Conservation (phyloP, 2,329 filamentous ascomycete species). For the Ramularia endophylla region DNA sequence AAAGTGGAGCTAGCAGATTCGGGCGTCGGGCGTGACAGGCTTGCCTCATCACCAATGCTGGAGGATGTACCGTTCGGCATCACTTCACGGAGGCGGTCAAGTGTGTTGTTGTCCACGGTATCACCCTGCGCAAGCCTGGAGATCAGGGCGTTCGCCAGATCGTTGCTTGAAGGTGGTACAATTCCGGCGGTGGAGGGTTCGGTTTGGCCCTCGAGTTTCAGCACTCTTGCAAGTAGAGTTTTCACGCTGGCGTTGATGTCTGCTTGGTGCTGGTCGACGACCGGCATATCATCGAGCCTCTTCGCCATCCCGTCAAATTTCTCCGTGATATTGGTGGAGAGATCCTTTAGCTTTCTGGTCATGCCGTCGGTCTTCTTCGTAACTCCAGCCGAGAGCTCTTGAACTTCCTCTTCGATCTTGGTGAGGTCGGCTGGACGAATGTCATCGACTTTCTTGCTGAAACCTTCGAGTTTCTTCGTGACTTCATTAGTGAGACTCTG, state of each 20-base stretch:
- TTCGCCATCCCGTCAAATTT: slow-evolving; percentile 1
- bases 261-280: background rate
- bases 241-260: background rate
- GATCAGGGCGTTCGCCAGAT: background rate
- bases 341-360: slow-evolving; percentile 33
- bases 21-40: background rate
- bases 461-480: slow-evolving; percentile 25
- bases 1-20: background rate
- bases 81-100: background rate
- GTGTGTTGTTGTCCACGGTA: background rate
- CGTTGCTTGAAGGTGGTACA: background rate
- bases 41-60: background rate
- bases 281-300: background rate
- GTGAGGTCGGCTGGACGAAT: slow-evolving; percentile 29
- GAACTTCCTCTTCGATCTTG: slow-evolving; percentile 37
- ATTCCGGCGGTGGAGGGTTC: background rate
- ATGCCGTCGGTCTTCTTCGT: slow-evolving; percentile 37
- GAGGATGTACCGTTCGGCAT: background rate
- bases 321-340: slow-evolving; percentile 36
- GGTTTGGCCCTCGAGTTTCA: background rate
- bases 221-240: background rate
- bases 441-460: slow-evolving; percentile 32
- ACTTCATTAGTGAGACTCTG: slow-evolving; percentile 38
- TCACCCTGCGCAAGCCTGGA: background rate
- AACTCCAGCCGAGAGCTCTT: too few relatives aligned